Conservation (phyloP, 2,329 filamentous ascomycete genomes). For the Verticillium klebahnii region DNA sequence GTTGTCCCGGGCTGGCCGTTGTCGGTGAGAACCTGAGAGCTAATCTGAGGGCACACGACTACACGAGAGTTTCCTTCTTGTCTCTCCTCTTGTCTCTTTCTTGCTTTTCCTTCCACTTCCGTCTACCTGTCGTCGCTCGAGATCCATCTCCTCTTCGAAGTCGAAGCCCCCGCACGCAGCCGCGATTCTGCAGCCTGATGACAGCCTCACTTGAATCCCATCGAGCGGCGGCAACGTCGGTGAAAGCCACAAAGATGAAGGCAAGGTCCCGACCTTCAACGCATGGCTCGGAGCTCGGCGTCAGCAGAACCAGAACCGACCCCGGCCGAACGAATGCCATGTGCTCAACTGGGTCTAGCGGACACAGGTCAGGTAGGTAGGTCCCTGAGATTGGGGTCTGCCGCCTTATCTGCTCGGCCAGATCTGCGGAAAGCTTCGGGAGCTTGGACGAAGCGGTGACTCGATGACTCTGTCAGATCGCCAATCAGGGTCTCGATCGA, state of each 20-base stretch:
- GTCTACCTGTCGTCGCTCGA: not conserved
- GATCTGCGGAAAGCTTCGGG: not conserved
- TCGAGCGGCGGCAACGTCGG: too few relatives aligned
- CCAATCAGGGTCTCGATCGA: slow-evolving; percentile 7
- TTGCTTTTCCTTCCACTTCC: not conserved
- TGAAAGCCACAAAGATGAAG: too few relatives aligned
- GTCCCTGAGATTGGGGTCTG: not conserved
- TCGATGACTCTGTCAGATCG: slow-evolving; percentile 7
- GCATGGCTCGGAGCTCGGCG: not conserved
- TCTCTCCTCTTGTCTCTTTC: not conserved
- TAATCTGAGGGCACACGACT: slow-evolving; percentile 30
- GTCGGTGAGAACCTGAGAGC: slow-evolving; percentile 37
- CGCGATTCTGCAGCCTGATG: not conserved
- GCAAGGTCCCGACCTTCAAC: not conserved
- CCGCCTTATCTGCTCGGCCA: not conserved
- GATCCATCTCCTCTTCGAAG: not conserved
- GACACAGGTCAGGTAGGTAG: too few relatives aligned
- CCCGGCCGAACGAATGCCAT: not conserved
- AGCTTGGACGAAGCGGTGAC: slow-evolving; percentile 7
- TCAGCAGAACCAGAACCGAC: not conserved
- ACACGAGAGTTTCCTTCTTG: slow-evolving; percentile 4
- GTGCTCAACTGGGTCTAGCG: not conserved
- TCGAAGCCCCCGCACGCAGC: not conserved
- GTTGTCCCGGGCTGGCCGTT: slow-evolving; percentile 16
- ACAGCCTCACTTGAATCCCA: not conserved